Percentiles rank a stretch among this genome's conserved stretches.
phyloP scores from a whole-genome alignment of 2,329 filamentous ascomycete species.

The Lithohypha guttulata region DNA sequence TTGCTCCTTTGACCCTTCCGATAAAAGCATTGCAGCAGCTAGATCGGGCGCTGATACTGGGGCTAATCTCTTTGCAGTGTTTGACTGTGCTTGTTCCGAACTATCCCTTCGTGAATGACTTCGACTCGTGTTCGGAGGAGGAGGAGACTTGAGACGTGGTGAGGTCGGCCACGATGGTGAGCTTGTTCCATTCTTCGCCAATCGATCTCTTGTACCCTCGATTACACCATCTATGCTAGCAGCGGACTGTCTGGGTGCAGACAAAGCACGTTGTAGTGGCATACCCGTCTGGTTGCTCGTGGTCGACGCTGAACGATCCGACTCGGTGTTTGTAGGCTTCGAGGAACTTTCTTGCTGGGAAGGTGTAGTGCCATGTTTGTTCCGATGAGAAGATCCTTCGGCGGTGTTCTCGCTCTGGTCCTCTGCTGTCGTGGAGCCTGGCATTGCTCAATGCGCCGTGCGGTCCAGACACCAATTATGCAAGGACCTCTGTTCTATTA shows the following conservation, averaged over 20 bases:
- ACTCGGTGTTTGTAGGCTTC: too few relatives aligned
- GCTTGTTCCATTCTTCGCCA: slow-evolving; percentile 35
- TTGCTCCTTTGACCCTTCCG: slow-evolving; percentile 17
- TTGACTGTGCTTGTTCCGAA: slow-evolving; percentile 36
- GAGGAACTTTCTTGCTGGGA: too few relatives aligned
- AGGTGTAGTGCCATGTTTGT: too few relatives aligned
- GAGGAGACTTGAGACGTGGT: slow-evolving; percentile 66
- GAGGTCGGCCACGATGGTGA: slow-evolving; percentile 65
- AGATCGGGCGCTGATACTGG: slow-evolving; percentile 15
- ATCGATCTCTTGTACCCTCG: slow-evolving; percentile 58
- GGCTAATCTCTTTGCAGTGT: slow-evolving; percentile 37
- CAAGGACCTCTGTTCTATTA: too few relatives aligned
- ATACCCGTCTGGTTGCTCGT: too few relatives aligned
- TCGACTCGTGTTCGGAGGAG: slow-evolving; percentile 39
- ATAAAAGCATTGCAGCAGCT: slow-evolving; percentile 13
- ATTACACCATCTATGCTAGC: slow-evolving; percentile 51
- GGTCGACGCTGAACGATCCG: too few relatives aligned
- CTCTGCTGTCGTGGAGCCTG: background rate
- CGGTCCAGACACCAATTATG: too few relatives aligned
- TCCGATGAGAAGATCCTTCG: too few relatives aligned
- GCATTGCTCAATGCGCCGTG: background rate
- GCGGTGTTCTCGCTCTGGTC: background rate
- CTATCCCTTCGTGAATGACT: slow-evolving; percentile 33
- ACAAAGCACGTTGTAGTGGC: slow-evolving; percentile 56
- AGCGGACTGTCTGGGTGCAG: slow-evolving; percentile 53